Evolutionary conservation across 768 basidiomycete species (phyloP).

Genomic region (Termitomyces sp.): DNA sequence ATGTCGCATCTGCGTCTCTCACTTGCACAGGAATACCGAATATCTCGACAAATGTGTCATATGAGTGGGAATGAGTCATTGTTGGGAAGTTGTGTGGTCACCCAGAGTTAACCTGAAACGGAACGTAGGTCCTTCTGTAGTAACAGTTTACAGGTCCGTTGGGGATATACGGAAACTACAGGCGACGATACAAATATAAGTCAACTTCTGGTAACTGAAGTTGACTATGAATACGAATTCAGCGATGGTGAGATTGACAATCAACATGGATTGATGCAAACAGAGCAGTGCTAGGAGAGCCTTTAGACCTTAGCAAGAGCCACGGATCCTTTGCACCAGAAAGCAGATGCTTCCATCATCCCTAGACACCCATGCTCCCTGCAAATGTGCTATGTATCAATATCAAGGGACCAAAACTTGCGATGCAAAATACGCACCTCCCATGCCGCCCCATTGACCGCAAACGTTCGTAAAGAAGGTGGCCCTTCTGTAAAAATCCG

Average conservation of each 20-base stretch:
- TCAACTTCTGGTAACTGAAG: no score
- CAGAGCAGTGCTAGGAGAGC: neutral
- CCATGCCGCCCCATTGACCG: slow-evolving; percentile 29
- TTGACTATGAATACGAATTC: neutral
- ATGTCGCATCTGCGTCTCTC: no score
- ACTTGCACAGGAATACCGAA: no score
- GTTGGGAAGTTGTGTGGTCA: neutral
- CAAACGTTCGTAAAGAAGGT: slow-evolving; percentile 24
- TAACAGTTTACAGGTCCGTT: no score
- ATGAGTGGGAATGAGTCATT: no score
- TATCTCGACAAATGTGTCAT: no score
- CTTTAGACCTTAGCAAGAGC: neutral
- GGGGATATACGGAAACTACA: neutral
- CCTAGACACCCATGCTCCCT: slow-evolving; percentile 14
- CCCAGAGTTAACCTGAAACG: neutral
- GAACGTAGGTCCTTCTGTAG: no score
- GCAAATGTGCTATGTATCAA: neutral
- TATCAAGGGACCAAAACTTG: neutral
- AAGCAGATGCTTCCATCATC: slow-evolving; percentile 6
- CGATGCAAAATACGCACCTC: slow-evolving; percentile 23
- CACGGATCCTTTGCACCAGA: neutral
- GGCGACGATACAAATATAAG: neutral
- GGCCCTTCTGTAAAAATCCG: slow-evolving; percentile 22
- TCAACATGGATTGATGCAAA: no score
- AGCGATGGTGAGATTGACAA: no score